Conservation (phyloP, 2,329 filamentous ascomycete genomes). For the Cladophialophora yegresii region DNA sequence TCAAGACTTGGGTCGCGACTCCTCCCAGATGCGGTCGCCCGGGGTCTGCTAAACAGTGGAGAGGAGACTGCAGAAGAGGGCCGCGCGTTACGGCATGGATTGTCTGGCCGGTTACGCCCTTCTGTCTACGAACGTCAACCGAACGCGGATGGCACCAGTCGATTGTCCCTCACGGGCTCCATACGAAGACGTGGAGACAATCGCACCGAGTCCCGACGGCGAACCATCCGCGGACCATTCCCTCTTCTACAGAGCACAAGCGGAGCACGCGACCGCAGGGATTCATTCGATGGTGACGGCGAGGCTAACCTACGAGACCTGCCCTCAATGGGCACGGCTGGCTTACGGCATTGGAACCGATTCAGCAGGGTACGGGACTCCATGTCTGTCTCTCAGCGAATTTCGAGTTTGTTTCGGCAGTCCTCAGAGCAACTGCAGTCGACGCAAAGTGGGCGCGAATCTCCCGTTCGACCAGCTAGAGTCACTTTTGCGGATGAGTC, state of each 20-base stretch:
- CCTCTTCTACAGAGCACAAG: slow-evolving; percentile 42
- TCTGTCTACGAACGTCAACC: slow-evolving; percentile 30
- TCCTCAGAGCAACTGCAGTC: slow-evolving; percentile 37
- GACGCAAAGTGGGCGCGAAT: slow-evolving; percentile 36
- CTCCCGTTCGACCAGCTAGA: slow-evolving; percentile 40
- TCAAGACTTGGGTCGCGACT: slow-evolving; percentile 52
- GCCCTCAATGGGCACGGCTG: slow-evolving; percentile 31
- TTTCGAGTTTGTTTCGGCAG: slow-evolving; percentile 50
- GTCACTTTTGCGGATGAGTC: slow-evolving; percentile 40
- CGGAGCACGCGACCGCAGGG: slow-evolving; percentile 36
- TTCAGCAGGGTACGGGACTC: slow-evolving; percentile 49
- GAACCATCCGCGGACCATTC: slow-evolving; percentile 45
- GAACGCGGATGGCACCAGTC: slow-evolving; percentile 18
- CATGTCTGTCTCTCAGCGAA: slow-evolving; percentile 43
- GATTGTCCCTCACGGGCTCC: slow-evolving; percentile 29
- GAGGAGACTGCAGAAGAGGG: slow-evolving; percentile 51
- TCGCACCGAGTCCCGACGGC: slow-evolving; percentile 40
- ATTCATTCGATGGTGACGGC: slow-evolving; percentile 35
- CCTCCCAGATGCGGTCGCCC: slow-evolving; percentile 50
- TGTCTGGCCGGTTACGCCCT: slow-evolving; percentile 41
- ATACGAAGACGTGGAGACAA: slow-evolving; percentile 26
- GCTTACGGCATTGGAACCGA: slow-evolving; percentile 38
- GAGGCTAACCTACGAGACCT: slow-evolving; percentile 37
- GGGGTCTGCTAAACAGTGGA: slow-evolving; percentile 49
- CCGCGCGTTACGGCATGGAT: slow-evolving; percentile 48